phyloP scores from a whole-genome alignment of 1,139 yeast genomes.

The Blastobotrys raffinosifermentans region DNA sequence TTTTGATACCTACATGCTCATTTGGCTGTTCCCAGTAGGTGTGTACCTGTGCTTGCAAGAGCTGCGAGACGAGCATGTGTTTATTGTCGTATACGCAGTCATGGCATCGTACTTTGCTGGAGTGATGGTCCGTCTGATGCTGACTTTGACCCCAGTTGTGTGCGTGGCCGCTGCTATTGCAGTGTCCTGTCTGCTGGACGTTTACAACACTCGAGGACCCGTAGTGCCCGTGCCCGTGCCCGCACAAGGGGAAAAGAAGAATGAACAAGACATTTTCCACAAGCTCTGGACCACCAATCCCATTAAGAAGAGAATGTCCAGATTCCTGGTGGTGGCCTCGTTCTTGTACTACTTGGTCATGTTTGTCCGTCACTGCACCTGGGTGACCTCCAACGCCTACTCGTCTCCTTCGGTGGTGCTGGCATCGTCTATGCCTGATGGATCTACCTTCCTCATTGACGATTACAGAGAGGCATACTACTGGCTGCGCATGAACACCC shows the following conservation, averaged over 20 bases:
- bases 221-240: background rate
- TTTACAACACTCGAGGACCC: constrained; percentile 43
- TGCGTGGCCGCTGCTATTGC: constrained; percentile 92
- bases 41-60: constrained; percentile 87
- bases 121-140: constrained; percentile 97
- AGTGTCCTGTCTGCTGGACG: constrained; percentile 73
- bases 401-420: constrained; percentile 97
- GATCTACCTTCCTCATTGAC: constrained; percentile 79
- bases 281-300: constrained; percentile 11
- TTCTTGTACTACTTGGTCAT: constrained; percentile 69
- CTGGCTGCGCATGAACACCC: constrained; percentile 97
- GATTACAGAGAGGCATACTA: constrained; percentile 98
- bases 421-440: constrained; percentile 80
- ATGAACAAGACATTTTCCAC: constrained; percentile 8
- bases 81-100: constrained; percentile 83
- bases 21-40: constrained; percentile 99
- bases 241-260: too few relatives aligned
- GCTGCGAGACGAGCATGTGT: constrained; percentile 85
- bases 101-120: constrained; percentile 97
- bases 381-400: constrained; percentile 95
- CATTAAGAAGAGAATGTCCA: constrained; percentile 43
- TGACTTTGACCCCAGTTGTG: constrained; percentile 91
- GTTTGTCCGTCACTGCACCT: constrained; percentile 92
- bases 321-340: constrained; percentile 58
- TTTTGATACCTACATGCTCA: constrained; percentile 86